phyloP scores from a whole-genome alignment of 208 protist species.

The Leishmania turanica region DNA sequence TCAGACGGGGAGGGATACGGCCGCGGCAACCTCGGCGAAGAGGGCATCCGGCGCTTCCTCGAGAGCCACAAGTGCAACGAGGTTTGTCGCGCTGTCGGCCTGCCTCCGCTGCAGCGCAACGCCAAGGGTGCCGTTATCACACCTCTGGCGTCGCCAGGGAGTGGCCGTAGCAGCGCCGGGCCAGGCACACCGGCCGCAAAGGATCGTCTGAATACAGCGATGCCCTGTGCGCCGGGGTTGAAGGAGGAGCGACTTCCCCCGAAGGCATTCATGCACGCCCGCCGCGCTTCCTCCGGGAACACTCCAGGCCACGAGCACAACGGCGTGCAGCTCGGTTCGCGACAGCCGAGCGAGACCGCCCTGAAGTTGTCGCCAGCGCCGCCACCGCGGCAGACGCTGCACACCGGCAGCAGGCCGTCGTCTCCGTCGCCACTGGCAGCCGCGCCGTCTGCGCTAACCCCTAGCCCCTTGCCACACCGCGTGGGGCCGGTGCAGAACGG shows the following conservation, averaged over 20 bases:
- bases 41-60: conserved; percentile 80
- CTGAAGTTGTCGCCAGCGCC: background rate
- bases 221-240: conserved; percentile 11
- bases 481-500: conserved; percentile 8
- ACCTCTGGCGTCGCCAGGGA: conserved; percentile 6
- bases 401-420: background rate
- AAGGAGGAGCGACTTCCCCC: conserved; percentile 49
- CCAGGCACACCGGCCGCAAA: conserved; percentile 9
- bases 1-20: conserved; percentile 80
- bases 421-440: background rate
- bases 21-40: conserved; percentile 73
- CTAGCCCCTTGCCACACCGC: background rate
- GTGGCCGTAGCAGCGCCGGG: conserved; percentile 7
- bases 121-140: conserved; percentile 11
- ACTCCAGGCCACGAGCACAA: background rate
- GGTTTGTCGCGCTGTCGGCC: conserved; percentile 66
- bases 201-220: conserved; percentile 3
- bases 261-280: conserved; percentile 32
- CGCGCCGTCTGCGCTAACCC: background rate
- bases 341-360: conserved; percentile 6
- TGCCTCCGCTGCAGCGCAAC: conserved; percentile 46
- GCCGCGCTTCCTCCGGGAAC: conserved; percentile 5
- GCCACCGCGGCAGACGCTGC: conserved; percentile 15
- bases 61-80: conserved; percentile 83
- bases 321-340: background rate